A percentile compares a stretch with the other conserved stretches of the same genome.
Conservation (phyloP, 2,329 filamentous ascomycete genomes). For the Alternaria solani region DNA sequence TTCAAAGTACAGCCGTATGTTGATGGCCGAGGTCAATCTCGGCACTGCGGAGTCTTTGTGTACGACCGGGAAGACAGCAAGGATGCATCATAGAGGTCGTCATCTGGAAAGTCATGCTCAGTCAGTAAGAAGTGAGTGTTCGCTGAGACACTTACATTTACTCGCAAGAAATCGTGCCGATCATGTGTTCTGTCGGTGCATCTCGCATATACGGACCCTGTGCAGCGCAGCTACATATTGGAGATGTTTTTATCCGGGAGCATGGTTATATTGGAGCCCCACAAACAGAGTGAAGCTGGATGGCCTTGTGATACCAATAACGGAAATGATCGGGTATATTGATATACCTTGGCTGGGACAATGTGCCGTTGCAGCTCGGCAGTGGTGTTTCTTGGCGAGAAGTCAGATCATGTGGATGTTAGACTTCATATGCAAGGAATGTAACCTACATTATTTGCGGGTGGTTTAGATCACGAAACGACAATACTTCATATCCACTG, state of each 20-base stretch:
- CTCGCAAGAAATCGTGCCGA: neutral
- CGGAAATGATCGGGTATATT: neutral
- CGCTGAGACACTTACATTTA: neutral
- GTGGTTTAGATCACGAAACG: neutral
- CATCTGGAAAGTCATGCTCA: too few species aligned
- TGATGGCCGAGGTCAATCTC: too few species aligned
- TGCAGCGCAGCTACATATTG: neutral
- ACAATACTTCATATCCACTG: neutral
- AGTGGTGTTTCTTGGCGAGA: neutral
- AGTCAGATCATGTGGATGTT: accelerated
- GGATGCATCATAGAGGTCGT: neutral
- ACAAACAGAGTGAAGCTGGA: neutral
- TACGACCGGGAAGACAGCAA: too few species aligned
- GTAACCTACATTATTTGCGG: neutral
- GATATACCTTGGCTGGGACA: neutral
- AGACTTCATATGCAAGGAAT: neutral
- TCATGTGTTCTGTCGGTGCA: neutral
- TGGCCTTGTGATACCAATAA: neutral
- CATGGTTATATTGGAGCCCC: neutral
- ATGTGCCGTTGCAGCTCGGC: neutral
- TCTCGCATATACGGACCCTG: neutral
- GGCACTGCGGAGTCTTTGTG: too few species aligned
- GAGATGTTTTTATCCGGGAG: neutral
- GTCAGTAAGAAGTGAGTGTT: accelerated
- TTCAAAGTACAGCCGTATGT: too few species aligned